Base-by-base conservation (phyloP, 73 alveolate species). In the Paramecium sonneborni region DNA sequence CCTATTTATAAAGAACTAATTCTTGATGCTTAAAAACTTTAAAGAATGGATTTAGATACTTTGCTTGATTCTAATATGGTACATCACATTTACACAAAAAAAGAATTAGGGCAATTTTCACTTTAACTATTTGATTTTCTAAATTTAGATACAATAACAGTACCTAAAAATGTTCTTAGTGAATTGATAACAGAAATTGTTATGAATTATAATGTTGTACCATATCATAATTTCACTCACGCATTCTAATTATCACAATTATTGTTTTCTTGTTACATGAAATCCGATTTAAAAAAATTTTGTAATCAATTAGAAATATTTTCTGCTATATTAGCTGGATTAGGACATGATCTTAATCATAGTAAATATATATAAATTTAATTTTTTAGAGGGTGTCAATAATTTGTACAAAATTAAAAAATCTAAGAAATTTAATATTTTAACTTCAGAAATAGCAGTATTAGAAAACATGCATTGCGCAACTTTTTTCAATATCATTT, bases 271-370 rank as follows among this genome's bases (percentile, higher is more conserved):
- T 57, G 70, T 24, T 88, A 69, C 39, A 69, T 39, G 85, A 88
- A 76, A 26, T 88, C 94, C 15, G 90, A 88, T 14, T 72, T 88
- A 6, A 88, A 88, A 32, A 58, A 88, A 1, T 88, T 70, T 52
- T 44, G 57, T 14, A 82, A 68, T 69, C 52, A 76, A 12, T 72
- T 88, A 35, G 94, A 88, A 43, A 69, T 88, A 15, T 67, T 88
- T 46, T 57, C 84, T 8, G 94, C 91, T 12, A 10, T 88, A 1
- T 34, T 88, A 23, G 85, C 94, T 7, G 94, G 94, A 30, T 28
- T 88, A 10, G 89, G 88, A 21, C 94, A 88, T 88, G 94, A 88
- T 48, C 69, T 88, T 44, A 88, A 88, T 69, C 94, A 88, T 52
- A 88, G 94, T 88, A 88, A 23, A 6, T 14, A 39, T 85, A 30